These are phyloP conservation scores for Wallemia ichthyophaga DNA, from an alignment of 1,284 basidiomycete genomes.

Conservation along the genomic window DNA sequence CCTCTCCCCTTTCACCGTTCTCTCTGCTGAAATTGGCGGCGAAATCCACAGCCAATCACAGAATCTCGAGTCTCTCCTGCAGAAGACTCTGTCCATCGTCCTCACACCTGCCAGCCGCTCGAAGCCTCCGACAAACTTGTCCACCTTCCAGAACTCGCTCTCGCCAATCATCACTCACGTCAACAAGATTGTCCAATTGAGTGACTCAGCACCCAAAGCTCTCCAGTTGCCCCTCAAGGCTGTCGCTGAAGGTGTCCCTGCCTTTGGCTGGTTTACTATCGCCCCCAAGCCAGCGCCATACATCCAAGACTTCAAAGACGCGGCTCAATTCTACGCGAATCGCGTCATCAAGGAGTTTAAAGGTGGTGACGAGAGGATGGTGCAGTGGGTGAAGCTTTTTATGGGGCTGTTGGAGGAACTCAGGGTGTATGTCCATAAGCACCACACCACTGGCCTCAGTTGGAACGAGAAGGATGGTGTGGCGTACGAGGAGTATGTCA, in stretches of 20 bases:
- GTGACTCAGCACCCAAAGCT: too few species aligned
- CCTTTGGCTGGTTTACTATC: constrained; percentile 71
- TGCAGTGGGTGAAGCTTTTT: constrained; percentile 62
- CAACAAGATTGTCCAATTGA: too few species aligned
- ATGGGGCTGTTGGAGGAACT: constrained; percentile 41
- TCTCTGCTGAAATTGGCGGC: not conserved
- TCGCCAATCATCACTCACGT: too few species aligned
- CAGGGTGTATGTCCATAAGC: constrained; percentile 54
- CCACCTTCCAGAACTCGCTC: not conserved
- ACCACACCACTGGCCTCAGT: constrained; percentile 54
- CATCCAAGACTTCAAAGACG: constrained; percentile 60
- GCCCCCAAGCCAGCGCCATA: constrained; percentile 60
- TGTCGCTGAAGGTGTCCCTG: constrained; percentile 50
- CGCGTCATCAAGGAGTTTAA: constrained; percentile 77
- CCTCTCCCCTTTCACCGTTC: too few species aligned
- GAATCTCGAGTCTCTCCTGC: not conserved
- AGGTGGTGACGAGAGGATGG: constrained; percentile 67
- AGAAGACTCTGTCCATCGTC: not conserved
- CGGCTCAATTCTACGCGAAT: constrained; percentile 67
- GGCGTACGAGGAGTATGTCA: not conserved
- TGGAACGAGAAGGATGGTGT: constrained; percentile 32
- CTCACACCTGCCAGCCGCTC: not conserved
- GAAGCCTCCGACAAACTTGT: not conserved
- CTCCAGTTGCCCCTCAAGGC: constrained; percentile 51
- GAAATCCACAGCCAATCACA: not conserved